These are phyloP conservation scores for Cenchrus purpureus DNA, from an alignment of 176 grass and related monocot species.

Conservation along the genomic window DNA sequence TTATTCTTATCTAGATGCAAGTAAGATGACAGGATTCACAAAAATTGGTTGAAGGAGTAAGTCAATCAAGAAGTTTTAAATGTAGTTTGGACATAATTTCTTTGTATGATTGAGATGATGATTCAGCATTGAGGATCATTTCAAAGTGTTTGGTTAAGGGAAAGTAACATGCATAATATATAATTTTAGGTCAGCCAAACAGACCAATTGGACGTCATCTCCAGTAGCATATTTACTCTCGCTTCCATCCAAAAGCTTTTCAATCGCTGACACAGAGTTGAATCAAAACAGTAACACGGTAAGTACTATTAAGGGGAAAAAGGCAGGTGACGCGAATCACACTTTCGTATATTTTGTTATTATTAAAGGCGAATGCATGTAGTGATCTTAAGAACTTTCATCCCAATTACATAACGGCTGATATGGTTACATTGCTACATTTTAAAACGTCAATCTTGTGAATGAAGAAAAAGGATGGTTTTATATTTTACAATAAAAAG, in stretches of 20 bases:
- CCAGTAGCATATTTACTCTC: slow-evolving; percentile 83
- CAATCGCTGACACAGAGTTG: slow-evolving; percentile 58
- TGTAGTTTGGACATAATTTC: background rate
- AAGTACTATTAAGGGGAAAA: background rate
- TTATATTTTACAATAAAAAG: background rate
- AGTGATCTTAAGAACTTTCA: background rate
- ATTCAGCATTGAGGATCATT: slow-evolving; percentile 1
- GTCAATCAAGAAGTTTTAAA: background rate
- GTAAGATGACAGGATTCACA: background rate
- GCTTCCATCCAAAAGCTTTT: slow-evolving; percentile 71
- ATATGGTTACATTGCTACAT: background rate
- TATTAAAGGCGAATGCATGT: background rate
- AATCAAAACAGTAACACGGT: background rate
- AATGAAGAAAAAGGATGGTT: background rate
- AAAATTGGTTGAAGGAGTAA: background rate
- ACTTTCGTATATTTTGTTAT: background rate
- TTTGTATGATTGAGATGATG: background rate
- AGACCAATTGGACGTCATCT: slow-evolving; percentile 80
- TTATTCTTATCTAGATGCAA: background rate
- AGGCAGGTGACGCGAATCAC: background rate
- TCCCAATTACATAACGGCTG: background rate
- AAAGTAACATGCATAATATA: slow-evolving; percentile 35
- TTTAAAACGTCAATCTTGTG: background rate
- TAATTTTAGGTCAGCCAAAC: slow-evolving; percentile 34
- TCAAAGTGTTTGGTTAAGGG: slow-evolving; percentile 14